Evolutionary conservation across 2,329 filamentous ascomycete species (phyloP).

Genomic region (Tolypocladium capitatum): DNA sequence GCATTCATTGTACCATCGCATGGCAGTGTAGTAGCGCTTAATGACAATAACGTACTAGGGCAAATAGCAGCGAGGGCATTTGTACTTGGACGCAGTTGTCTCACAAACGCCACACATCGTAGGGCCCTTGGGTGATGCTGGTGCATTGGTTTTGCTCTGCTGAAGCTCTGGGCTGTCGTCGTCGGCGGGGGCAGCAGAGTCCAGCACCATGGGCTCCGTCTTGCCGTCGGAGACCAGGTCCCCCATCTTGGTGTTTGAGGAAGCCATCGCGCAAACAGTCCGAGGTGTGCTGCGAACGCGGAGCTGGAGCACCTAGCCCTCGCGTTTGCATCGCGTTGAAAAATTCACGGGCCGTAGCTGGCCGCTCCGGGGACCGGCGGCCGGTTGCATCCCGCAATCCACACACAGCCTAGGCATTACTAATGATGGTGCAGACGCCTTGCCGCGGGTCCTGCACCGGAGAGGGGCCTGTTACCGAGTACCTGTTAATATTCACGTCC

Average conservation of each 20-base stretch:
- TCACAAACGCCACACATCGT: constrained; percentile 39
- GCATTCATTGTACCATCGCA: not conserved
- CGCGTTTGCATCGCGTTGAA: not conserved
- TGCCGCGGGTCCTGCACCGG: not conserved
- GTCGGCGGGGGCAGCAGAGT: not conserved
- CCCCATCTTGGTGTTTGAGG: not conserved
- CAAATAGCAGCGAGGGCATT: constrained; percentile 44
- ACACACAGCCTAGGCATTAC: constrained; percentile 16
- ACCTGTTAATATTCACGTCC: not conserved
- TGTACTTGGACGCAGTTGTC: constrained; percentile 42
- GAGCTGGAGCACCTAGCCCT: not conserved
- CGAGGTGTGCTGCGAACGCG: not conserved
- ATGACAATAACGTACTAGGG: constrained; percentile 37
- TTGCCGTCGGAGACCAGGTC: not conserved
- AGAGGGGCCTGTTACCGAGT: not conserved
- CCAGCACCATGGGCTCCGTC: not conserved
- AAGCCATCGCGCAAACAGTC: not conserved
- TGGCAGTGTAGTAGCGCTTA: not conserved
- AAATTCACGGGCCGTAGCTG: not conserved
- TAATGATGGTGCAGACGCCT: constrained; percentile 15
- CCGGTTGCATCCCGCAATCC: constrained; percentile 12
- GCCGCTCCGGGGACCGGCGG: not conserved
- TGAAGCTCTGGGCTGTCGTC: not conserved
- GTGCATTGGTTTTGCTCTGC: not conserved
- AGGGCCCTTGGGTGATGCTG: constrained; percentile 1